Percentiles rank a stretch among this genome's conserved stretches.
Evolutionary conservation across 2,329 filamentous ascomycete genomes (phyloP).

Genomic region (Gyromitra esculenta): DNA sequence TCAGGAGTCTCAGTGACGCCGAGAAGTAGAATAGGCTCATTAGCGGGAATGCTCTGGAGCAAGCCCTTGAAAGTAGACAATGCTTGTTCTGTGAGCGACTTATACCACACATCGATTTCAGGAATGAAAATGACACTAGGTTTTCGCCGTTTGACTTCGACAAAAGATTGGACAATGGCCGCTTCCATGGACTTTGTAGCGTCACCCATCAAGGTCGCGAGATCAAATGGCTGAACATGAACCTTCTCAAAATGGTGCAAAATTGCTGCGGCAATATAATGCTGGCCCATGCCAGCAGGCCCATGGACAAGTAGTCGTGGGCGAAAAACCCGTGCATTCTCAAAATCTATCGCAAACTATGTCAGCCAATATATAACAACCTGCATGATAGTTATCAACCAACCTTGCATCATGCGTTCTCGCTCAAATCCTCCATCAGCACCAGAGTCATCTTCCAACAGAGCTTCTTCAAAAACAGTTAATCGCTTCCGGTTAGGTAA

Average conservation of each 20-base stretch:
- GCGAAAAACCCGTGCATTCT: slow-evolving; percentile 85
- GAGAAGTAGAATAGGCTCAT: slow-evolving; percentile 86
- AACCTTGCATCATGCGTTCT: slow-evolving; percentile 71
- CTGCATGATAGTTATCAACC: slow-evolving; percentile 1
- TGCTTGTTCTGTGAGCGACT: slow-evolving; percentile 70
- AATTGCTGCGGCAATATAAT: slow-evolving; percentile 84
- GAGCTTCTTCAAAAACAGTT: slow-evolving; percentile 91
- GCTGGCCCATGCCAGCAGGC: slow-evolving; percentile 89
- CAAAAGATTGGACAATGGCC: slow-evolving; percentile 87
- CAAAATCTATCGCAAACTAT: slow-evolving; percentile 72
- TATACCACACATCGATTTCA: slow-evolving; percentile 87
- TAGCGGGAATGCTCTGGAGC: slow-evolving; percentile 82
- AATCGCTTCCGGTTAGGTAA: slow-evolving; percentile 85
- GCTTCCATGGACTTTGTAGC: slow-evolving; percentile 83
- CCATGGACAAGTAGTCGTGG: slow-evolving; percentile 86
- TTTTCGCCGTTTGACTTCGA: slow-evolving; percentile 91
- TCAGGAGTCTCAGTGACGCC: slow-evolving; percentile 79
- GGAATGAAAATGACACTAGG: slow-evolving; percentile 96
- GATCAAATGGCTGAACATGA: slow-evolving; percentile 93
- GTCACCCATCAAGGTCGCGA: slow-evolving; percentile 86
- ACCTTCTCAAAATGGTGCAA: slow-evolving; percentile 92
- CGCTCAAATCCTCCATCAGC: slow-evolving; percentile 84
- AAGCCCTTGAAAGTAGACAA: slow-evolving; percentile 85
- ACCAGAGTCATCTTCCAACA: slow-evolving; percentile 86
- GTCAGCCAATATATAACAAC: slow-evolving; percentile 27